phyloP scores from a whole-genome alignment of 2,329 filamentous ascomycete genomes.

The Scortechinia acanthostroma region DNA sequence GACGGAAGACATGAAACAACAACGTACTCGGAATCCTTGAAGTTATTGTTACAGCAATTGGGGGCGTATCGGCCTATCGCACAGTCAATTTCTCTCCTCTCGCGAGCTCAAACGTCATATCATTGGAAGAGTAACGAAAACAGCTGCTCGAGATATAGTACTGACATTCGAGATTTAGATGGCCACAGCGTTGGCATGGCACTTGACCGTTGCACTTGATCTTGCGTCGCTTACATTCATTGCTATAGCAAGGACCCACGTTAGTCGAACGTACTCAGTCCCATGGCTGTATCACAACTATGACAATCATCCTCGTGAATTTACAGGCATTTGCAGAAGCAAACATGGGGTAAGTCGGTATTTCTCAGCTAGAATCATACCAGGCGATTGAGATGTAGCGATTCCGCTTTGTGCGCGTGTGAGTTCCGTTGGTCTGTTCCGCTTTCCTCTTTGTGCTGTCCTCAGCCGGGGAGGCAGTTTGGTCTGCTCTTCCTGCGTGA shows the following conservation, averaged over 20 bases:
- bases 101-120: background rate
- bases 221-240: conserved; percentile 60
- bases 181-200: conserved; percentile 58
- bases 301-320: too few species aligned
- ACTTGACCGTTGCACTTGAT: conserved; percentile 64
- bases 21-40: conserved; percentile 54
- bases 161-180: conserved; percentile 50
- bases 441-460: conserved; percentile 27
- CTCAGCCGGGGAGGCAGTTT: conserved; percentile 10
- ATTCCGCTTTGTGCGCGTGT: conserved; percentile 54
- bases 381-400: conserved; percentile 63
- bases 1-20: background rate
- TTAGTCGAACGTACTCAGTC: background rate
- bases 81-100: conserved; percentile 2
- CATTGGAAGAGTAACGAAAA: background rate
- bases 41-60: conserved; percentile 58
- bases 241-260: conserved; percentile 25
- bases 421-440: conserved; percentile 27
- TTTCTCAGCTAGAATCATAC: too few species aligned
- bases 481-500: conserved; percentile 12
- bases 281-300: background rate
- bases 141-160: conserved; percentile 1
- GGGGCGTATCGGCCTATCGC: conserved; percentile 48
- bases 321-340: too few species aligned
- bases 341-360: too few species aligned